Conservation (phyloP, 305 asterid species). For the Rubia peregrina region DNA sequence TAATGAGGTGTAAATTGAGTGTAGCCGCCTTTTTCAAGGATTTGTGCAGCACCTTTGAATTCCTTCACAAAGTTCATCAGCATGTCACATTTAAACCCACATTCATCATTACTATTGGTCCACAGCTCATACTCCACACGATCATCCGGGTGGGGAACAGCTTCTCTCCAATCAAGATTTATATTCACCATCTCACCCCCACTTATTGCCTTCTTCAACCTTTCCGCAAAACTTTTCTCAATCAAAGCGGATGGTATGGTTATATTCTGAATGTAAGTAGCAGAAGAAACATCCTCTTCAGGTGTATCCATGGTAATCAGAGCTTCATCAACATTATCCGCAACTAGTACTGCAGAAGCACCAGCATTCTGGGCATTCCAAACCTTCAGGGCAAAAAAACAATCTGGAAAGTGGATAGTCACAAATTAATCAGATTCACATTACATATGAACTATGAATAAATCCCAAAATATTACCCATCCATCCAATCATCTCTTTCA, state of each 20-base stretch:
- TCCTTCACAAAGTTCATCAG: constrained; percentile 84
- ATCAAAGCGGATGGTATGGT: constrained; percentile 91
- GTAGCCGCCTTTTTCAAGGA: constrained; percentile 90
- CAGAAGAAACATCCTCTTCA: constrained; percentile 58
- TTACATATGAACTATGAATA: not conserved
- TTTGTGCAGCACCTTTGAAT: constrained; percentile 95
- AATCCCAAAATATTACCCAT: not conserved
- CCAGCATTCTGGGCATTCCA: constrained; percentile 99
- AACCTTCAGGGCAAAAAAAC: constrained; percentile 87
- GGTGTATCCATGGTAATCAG: constrained; percentile 95
- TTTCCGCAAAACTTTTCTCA: constrained; percentile 55
- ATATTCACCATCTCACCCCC: constrained; percentile 78
- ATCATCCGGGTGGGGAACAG: constrained; percentile 98
- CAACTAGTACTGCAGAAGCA: constrained; percentile 94
- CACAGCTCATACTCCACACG: constrained; percentile 96
- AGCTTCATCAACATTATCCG: constrained; percentile 65
- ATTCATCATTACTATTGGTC: constrained; percentile 95
- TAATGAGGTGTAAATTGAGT: constrained; percentile 94
- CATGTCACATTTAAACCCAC: constrained; percentile 94
- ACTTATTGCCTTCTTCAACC: constrained; percentile 55
- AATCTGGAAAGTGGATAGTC: constrained; percentile 51
- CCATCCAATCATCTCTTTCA: not conserved
- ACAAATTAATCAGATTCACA: constrained; percentile 12
- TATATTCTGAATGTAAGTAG: constrained; percentile 60
- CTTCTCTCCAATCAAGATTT: constrained; percentile 97